Evolutionary conservation across 108 stramenopile genomes (phyloP).

Genomic region (Cyclotella cryptica): DNA sequence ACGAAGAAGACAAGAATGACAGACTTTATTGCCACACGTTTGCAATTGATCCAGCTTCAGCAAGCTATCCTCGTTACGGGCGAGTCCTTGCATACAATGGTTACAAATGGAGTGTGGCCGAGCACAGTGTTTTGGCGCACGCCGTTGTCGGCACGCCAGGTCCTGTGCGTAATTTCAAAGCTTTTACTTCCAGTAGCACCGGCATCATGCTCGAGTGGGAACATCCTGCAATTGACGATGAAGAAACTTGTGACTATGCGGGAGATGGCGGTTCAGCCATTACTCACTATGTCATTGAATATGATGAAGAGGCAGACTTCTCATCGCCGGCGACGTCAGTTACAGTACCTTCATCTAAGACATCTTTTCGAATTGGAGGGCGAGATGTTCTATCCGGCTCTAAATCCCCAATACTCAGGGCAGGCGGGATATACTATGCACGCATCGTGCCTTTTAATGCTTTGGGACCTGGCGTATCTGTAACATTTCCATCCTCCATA

Average conservation of each 20-base stretch:
- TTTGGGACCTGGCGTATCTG: conserved; percentile 63
- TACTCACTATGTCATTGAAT: conserved; percentile 85
- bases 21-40: conserved; percentile 68
- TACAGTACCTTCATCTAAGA: conserved; percentile 42
- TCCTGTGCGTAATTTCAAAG: conserved; percentile 45
- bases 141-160: conserved; percentile 41
- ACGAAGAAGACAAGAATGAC: conserved; percentile 8
- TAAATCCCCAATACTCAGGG: conserved; percentile 54
- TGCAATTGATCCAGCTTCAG: conserved; percentile 52
- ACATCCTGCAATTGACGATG: conserved; percentile 55
- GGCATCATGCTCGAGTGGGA: conserved; percentile 80
- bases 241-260: conserved; percentile 62
- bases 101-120: conserved; percentile 58
- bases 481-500: conserved; percentile 46
- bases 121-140: background rate
- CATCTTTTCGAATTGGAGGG: conserved; percentile 69
- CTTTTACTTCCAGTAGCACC: conserved; percentile 58
- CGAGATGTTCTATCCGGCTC: conserved; percentile 82
- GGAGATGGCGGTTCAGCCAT: conserved; percentile 86
- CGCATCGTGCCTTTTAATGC: conserved; percentile 82
- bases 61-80: conserved; percentile 58
- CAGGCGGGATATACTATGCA: conserved; percentile 69
- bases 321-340: conserved; percentile 67
- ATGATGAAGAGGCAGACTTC: conserved; percentile 73
- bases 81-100: conserved; percentile 83